Conservation (phyloP, 1,284 basidiomycete genomes). For the Agroathelia rolfsii region DNA sequence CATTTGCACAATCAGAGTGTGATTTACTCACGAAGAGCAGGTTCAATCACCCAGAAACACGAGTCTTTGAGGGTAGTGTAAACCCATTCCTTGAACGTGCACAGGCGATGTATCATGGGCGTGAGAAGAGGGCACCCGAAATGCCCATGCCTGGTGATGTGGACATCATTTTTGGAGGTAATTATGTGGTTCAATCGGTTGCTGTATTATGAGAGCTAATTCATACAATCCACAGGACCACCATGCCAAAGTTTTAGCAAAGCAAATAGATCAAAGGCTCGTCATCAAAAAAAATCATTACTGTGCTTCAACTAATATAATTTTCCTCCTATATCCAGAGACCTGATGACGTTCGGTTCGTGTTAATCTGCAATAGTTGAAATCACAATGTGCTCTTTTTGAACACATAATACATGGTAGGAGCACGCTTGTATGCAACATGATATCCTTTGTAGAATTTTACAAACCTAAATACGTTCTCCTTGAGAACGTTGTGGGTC, state of each 20-base stretch:
- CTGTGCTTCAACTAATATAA: not conserved
- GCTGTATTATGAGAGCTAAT: constrained; percentile 3
- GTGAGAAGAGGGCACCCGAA: constrained; percentile 25
- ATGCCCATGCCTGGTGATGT: constrained; percentile 51
- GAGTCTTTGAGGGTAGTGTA: constrained; percentile 54
- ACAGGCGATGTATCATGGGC: constrained; percentile 26
- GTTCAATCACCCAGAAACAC: constrained; percentile 43
- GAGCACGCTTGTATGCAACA: constrained; percentile 53
- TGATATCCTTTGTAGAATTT: constrained; percentile 66
- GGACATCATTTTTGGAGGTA: constrained; percentile 65
- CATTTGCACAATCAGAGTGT: constrained; percentile 2
- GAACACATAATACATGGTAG: no score
- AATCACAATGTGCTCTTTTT: constrained; percentile 5
- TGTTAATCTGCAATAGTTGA: not conserved
- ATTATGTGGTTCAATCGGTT: constrained; percentile 12
- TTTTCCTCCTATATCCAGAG: constrained; percentile 25
- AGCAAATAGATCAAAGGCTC: constrained; percentile 49
- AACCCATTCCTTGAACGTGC: constrained; percentile 50
- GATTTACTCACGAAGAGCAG: constrained; percentile 22
- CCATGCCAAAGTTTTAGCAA: constrained; percentile 62
- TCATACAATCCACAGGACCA: constrained; percentile 33
- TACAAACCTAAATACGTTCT: constrained; percentile 55
- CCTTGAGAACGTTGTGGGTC: constrained; percentile 59
- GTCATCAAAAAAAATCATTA: constrained; percentile 7
- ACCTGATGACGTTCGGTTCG: constrained; percentile 47